Percentiles rank a stretch among this genome's conserved stretches.
Evolutionary conservation across 805 yeast genomes (phyloP).

Genomic region (Candida vaughaniae): DNA sequence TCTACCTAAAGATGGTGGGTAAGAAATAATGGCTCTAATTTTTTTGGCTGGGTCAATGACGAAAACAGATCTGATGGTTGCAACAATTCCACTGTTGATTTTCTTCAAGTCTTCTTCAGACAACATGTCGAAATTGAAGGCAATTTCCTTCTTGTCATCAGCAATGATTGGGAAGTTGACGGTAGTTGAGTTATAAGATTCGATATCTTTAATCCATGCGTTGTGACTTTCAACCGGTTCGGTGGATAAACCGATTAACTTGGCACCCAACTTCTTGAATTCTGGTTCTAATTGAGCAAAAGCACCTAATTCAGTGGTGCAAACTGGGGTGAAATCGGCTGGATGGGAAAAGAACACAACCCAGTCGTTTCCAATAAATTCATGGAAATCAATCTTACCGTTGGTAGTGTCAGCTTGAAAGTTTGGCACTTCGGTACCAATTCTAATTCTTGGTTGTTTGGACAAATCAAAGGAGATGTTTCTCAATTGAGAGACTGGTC

Average conservation of each 20-base stretch:
- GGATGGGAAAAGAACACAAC: slow-evolving; percentile 71
- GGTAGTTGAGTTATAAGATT: slow-evolving; percentile 35
- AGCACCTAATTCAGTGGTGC: slow-evolving; percentile 78
- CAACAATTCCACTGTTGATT: slow-evolving; percentile 57
- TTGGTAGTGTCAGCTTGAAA: slow-evolving; percentile 61
- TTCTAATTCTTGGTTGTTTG: slow-evolving; percentile 45
- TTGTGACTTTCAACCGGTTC: slow-evolving; percentile 61
- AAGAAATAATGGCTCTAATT: slow-evolving; percentile 60
- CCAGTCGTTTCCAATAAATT: slow-evolving; percentile 63
- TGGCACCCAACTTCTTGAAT: slow-evolving; percentile 61
- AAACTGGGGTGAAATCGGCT: slow-evolving; percentile 76
- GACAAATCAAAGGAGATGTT: slow-evolving; percentile 32
- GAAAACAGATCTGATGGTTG: slow-evolving; percentile 71
- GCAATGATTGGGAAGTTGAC: slow-evolving; percentile 69
- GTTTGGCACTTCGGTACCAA: slow-evolving; percentile 69
- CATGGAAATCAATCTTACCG: slow-evolving; percentile 64
- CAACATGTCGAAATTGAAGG: slow-evolving; percentile 65
- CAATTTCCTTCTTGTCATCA: slow-evolving; percentile 60
- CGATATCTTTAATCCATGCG: slow-evolving; percentile 71
- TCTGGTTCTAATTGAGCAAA: slow-evolving; percentile 71
- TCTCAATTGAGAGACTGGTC: slow-evolving; percentile 14
- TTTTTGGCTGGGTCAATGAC: slow-evolving; percentile 67
- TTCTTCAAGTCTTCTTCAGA: slow-evolving; percentile 65
- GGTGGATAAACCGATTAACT: slow-evolving; percentile 67
- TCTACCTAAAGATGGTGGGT: slow-evolving; percentile 75